Percentiles rank a stretch among this genome's conserved stretches.
Evolutionary conservation across 129 eudicot genomes (phyloP).

Genomic region (Flaveria bidentis): DNA sequence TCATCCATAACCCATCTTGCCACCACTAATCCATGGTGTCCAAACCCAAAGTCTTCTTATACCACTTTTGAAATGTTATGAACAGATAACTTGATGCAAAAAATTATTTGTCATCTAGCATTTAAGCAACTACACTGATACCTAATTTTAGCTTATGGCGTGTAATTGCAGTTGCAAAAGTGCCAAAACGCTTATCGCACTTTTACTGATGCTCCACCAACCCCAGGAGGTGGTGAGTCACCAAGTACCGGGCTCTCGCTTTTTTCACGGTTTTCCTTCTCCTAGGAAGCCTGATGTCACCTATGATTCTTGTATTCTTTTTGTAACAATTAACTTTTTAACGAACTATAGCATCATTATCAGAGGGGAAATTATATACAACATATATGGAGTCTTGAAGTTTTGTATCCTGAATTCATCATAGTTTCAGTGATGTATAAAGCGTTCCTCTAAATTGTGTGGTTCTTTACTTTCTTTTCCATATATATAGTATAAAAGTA

Average conservation of each 20-base stretch:
- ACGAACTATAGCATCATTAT: constrained; percentile 7
- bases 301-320: constrained; percentile 41
- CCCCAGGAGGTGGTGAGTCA: constrained; percentile 56
- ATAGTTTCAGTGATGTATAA: constrained; percentile 32
- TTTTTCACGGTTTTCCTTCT: constrained; percentile 85
- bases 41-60: neutral
- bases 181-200: constrained; percentile 86
- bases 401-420: constrained; percentile 39
- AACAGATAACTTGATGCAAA: neutral
- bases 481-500: neutral
- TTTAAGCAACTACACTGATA: constrained; percentile 18
- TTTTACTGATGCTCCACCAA: constrained; percentile 61
- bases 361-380: constrained; percentile 30
- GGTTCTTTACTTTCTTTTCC: neutral
- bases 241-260: constrained; percentile 68
- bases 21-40: neutral
- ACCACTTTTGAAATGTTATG: neutral
- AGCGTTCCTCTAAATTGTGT: neutral
- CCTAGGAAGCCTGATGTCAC: constrained; percentile 30
- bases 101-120: neutral
- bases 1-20: neutral
- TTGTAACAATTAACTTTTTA: constrained; percentile 35
- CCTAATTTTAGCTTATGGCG: constrained; percentile 1
- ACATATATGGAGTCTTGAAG: constrained; percentile 21
- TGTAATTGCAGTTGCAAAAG: constrained; percentile 67